These are phyloP conservation scores for Pyrenopolyporus hunteri DNA, from an alignment of 495 filamentous ascomycete species.

Conservation along the genomic window DNA sequence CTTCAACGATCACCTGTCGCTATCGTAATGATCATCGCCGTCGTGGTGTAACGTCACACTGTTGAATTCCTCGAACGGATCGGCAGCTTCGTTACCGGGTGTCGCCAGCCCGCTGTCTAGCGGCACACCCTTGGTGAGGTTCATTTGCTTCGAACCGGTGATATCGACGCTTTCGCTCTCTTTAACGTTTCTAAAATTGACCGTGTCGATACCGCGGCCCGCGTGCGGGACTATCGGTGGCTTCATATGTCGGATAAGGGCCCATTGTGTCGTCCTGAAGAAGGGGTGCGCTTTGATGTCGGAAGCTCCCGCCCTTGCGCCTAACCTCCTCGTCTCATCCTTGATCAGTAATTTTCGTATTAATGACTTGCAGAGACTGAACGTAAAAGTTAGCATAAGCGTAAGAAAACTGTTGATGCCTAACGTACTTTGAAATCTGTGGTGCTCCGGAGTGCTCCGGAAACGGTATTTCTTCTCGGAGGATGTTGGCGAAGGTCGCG, in stretches of 20 bases:
- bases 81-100: slow-evolving; percentile 80
- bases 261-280: slow-evolving; percentile 96
- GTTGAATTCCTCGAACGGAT: slow-evolving; percentile 99
- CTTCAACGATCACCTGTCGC: slow-evolving; percentile 22
- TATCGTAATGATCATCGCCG: slow-evolving; percentile 68
- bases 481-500: slow-evolving; percentile 95
- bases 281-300: slow-evolving; percentile 97
- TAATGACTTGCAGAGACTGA: slow-evolving; percentile 90
- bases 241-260: slow-evolving; percentile 94
- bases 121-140: slow-evolving; percentile 72
- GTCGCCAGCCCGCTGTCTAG: slow-evolving; percentile 85
- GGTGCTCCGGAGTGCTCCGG: slow-evolving; percentile 85
- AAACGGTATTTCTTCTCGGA: slow-evolving; percentile 93
- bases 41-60: slow-evolving; percentile 98
- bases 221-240: slow-evolving; percentile 97
- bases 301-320: slow-evolving; percentile 91
- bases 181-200: slow-evolving; percentile 98
- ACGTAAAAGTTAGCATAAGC: slow-evolving; percentile 18
- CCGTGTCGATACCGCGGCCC: slow-evolving; percentile 87
- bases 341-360: slow-evolving; percentile 98
- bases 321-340: slow-evolving; percentile 93
- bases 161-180: slow-evolving; percentile 96
- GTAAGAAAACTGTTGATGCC: not conserved
- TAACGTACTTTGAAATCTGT: slow-evolving; percentile 84
- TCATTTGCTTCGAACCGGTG: slow-evolving; percentile 61